Conservation (phyloP, 148 eudicot genomes). For the Heliosperma pusillum region DNA sequence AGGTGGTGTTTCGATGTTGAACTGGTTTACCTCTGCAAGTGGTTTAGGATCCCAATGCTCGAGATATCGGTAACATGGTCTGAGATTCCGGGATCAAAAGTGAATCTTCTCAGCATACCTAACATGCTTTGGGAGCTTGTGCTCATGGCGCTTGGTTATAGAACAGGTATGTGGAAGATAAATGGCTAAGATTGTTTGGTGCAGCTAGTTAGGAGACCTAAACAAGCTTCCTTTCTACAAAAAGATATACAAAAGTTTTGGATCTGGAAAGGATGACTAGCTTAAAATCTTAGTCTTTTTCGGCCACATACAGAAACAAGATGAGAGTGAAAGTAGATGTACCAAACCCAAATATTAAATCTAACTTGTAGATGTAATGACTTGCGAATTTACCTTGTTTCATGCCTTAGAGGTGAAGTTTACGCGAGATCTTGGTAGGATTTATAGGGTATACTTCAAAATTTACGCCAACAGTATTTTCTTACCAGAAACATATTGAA, state of each 20-base stretch:
- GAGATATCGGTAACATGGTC: slow-evolving; percentile 94
- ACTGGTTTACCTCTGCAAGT: slow-evolving; percentile 80
- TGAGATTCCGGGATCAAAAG: slow-evolving; percentile 96
- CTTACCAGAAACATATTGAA: background rate
- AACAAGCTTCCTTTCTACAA: slow-evolving; percentile 6
- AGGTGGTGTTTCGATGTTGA: slow-evolving; percentile 99
- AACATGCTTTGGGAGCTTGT: slow-evolving; percentile 95
- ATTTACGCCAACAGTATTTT: background rate
- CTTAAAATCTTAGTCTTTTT: slow-evolving; percentile 9
- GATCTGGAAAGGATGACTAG: slow-evolving; percentile 10
- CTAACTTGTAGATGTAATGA: slow-evolving; percentile 6
- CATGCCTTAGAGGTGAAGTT: background rate
- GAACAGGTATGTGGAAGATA: slow-evolving; percentile 84
- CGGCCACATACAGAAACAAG: slow-evolving; percentile 5
- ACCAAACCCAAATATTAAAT: slow-evolving; percentile 9
- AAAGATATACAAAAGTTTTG: slow-evolving; percentile 3
- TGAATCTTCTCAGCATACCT: slow-evolving; percentile 77
- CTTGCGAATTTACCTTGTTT: background rate
- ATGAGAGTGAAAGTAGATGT: background rate
- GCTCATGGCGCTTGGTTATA: slow-evolving; percentile 86
- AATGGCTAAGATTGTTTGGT: slow-evolving; percentile 23
- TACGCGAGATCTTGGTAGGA: background rate
- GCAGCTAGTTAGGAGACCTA: slow-evolving; percentile 3
- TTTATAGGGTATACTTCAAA: background rate
- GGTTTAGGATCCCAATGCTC: slow-evolving; percentile 56